phyloP scores from a whole-genome alignment of 2,329 filamentous ascomycete species.

The Fusarium hainanense region DNA sequence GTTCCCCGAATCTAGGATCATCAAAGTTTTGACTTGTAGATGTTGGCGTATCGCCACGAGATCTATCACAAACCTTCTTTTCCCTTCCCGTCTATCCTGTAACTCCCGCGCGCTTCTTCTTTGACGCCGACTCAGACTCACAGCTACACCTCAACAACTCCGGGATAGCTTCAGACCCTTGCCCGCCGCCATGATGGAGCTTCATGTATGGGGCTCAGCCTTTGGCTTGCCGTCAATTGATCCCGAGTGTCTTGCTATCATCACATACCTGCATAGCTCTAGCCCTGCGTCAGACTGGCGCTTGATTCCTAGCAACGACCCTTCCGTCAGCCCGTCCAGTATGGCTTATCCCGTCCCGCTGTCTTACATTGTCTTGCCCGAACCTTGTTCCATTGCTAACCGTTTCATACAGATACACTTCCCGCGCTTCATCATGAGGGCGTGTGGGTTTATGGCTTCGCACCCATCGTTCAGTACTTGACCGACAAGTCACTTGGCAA shows the following conservation, averaged over 20 bases:
- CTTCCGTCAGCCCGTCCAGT: slow-evolving; percentile 77
- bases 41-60: slow-evolving; percentile 23
- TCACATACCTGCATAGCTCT: slow-evolving; percentile 77
- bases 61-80: slow-evolving; percentile 16
- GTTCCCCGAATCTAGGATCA: slow-evolving; percentile 10
- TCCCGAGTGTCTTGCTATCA: slow-evolving; percentile 85
- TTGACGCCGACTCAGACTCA: slow-evolving; percentile 3
- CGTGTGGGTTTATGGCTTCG: slow-evolving; percentile 69
- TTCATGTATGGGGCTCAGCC: slow-evolving; percentile 91
- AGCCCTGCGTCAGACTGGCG: slow-evolving; percentile 72
- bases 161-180: slow-evolving; percentile 20
- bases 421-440: slow-evolving; percentile 65
- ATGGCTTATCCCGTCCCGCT: slow-evolving; percentile 51
- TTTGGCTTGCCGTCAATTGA: slow-evolving; percentile 92
- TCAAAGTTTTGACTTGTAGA: slow-evolving; percentile 6
- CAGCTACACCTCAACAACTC: slow-evolving; percentile 19
- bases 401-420: slow-evolving; percentile 59
- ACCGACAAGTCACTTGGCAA: slow-evolving; percentile 50
- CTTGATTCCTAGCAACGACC: slow-evolving; percentile 78
- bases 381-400: slow-evolving; percentile 40
- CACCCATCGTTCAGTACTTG: slow-evolving; percentile 69
- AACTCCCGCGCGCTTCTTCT: slow-evolving; percentile 19
- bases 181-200: slow-evolving; percentile 60
- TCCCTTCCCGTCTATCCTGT: not conserved
- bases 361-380: slow-evolving; percentile 9